These are phyloP conservation scores for Chimonanthus praecox DNA, from an alignment of 164 flowering plant species.

Conservation along the genomic window DNA sequence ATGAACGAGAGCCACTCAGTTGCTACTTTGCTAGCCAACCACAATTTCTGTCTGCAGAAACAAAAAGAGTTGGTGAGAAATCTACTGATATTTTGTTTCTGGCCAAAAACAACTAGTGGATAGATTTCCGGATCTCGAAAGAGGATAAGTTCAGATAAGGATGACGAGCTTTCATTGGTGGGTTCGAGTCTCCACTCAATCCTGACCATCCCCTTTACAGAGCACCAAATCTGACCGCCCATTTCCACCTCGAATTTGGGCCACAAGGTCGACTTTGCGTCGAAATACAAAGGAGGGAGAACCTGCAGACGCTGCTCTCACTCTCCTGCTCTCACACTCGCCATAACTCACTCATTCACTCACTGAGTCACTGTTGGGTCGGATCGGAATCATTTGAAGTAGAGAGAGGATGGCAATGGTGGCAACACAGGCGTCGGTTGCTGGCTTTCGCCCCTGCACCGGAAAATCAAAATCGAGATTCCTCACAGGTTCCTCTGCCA, in stretches of 20 bases:
- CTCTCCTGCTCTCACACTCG: background rate
- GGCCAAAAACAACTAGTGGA: slow-evolving; percentile 29
- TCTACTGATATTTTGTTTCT: background rate
- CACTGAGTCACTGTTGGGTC: background rate
- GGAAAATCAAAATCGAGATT: slow-evolving; percentile 36
- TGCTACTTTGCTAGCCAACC: no score
- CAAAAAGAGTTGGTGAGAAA: no score
- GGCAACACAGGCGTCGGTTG: slow-evolving; percentile 58
- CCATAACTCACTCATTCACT: slow-evolving; percentile 3
- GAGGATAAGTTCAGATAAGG: slow-evolving; percentile 48
- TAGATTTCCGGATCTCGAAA: slow-evolving; percentile 29
- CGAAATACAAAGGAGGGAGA: slow-evolving; percentile 19
- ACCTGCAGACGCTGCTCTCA: no score
- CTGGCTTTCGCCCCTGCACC: slow-evolving; percentile 49
- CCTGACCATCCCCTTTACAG: slow-evolving; percentile 23
- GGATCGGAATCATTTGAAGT: background rate
- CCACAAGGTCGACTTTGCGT: slow-evolving; percentile 22
- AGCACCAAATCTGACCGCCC: slow-evolving; percentile 22
- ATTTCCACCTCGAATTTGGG: slow-evolving; percentile 8
- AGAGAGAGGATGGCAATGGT: slow-evolving; percentile 42
- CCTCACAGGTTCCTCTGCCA: slow-evolving; percentile 50
- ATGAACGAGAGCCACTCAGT: no score
- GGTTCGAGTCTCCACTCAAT: slow-evolving; percentile 10
- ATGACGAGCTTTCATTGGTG: slow-evolving; percentile 27
- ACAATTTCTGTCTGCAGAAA: no score